These are phyloP conservation scores for Thymus quinquecostatus DNA, from an alignment of 257 asterid genomes.

Conservation along the genomic window DNA sequence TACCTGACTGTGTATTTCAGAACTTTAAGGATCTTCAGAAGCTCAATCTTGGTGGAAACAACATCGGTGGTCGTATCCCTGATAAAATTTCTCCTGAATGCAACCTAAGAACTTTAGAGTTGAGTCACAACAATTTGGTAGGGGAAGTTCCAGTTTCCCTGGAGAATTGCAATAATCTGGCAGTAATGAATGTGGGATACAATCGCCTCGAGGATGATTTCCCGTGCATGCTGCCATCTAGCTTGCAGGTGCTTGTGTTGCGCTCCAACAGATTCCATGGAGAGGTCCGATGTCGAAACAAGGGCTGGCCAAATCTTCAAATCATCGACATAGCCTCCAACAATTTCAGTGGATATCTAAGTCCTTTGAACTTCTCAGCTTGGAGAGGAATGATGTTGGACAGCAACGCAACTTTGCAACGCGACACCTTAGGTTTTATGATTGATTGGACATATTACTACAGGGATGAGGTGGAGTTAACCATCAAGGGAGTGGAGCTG, in stretches of 20 bases:
- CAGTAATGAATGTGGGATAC: neutral
- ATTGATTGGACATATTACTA: neutral
- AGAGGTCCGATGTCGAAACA: neutral
- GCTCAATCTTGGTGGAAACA: neutral
- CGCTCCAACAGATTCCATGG: constrained; percentile 5
- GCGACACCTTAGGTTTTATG: neutral
- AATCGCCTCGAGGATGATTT: neutral
- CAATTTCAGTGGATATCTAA: neutral
- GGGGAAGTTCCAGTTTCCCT: neutral
- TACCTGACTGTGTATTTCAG: neutral
- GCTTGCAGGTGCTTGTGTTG: neutral
- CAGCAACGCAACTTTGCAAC: neutral
- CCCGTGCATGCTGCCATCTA: neutral
- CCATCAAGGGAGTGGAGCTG: constrained; percentile 36
- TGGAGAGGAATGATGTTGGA: neutral
- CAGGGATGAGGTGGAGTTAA: constrained; percentile 30
- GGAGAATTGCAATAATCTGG: neutral
- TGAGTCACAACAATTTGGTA: neutral
- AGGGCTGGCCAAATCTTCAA: neutral
- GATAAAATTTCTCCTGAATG: neutral
- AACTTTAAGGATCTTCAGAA: neutral
- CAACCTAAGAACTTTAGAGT: neutral
- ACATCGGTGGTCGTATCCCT: neutral
- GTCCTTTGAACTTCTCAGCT: neutral
- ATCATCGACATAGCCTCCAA: neutral